Evolutionary conservation across 1,139 yeast genomes (phyloP).

Genomic region (Yamadazyma diospyri): DNA sequence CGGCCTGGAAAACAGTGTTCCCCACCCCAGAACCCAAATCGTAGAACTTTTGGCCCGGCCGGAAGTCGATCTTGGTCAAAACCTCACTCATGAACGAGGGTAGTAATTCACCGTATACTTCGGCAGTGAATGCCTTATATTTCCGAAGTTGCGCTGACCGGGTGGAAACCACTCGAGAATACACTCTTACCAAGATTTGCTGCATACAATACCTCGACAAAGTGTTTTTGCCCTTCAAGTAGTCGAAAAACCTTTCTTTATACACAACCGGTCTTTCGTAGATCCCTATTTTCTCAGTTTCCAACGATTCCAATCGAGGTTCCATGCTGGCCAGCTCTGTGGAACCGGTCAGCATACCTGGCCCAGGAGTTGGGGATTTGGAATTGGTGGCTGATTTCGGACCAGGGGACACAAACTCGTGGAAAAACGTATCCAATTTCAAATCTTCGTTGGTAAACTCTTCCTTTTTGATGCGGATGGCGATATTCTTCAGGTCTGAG

Average conservation of each 20-base stretch:
- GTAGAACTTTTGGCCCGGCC: constrained; percentile 56
- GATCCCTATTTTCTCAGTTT: not conserved
- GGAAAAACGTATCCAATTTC: not conserved
- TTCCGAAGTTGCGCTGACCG: constrained; percentile 59
- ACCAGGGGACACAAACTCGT: constrained; percentile 1
- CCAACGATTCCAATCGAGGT: not conserved
- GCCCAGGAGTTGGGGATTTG: not conserved
- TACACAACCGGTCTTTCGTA: constrained; percentile 14
- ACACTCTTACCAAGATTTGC: constrained; percentile 67
- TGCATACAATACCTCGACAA: constrained; percentile 62
- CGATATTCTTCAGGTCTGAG: constrained; percentile 4
- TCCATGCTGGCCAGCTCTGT: not conserved
- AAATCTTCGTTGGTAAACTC: not conserved
- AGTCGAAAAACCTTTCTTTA: constrained; percentile 25
- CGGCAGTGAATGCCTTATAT: constrained; percentile 85
- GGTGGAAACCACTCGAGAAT: constrained; percentile 77
- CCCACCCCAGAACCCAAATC: constrained; percentile 96
- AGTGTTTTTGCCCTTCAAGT: constrained; percentile 27
- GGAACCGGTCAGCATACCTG: not conserved
- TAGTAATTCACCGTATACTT: constrained; percentile 86
- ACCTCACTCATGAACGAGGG: constrained; percentile 74
- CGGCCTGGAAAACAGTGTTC: constrained; percentile 85
- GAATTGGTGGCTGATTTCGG: not conserved
- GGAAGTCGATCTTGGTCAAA: constrained; percentile 58
- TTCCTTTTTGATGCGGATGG: not conserved